Conservation (phyloP, 495 filamentous ascomycete species). For the Penicillium goetzii region DNA sequence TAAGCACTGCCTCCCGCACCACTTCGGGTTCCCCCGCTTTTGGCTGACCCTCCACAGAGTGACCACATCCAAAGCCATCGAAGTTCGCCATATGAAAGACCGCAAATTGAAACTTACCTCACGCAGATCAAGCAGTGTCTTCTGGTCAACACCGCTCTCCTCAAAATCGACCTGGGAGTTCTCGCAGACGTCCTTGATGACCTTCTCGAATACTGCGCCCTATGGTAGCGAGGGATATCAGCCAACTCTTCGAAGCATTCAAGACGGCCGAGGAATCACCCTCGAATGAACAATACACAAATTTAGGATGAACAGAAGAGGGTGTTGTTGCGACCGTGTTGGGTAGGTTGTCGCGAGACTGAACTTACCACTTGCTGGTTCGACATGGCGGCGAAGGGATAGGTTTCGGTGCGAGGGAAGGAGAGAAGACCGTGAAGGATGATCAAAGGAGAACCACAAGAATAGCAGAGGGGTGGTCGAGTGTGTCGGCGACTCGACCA, state of each 20-base stretch:
- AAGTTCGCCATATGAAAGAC: slow-evolving; percentile 22
- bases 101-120: slow-evolving; percentile 61
- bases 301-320: background rate
- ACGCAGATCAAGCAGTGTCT: slow-evolving; percentile 80
- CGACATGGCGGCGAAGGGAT: slow-evolving; percentile 53
- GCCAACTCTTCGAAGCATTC: slow-evolving; percentile 17
- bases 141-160: slow-evolving; percentile 87
- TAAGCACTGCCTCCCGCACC: slow-evolving; percentile 48
- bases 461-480: background rate
- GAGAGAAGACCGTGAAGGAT: background rate
- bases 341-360: slow-evolving; percentile 28
- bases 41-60: slow-evolving; percentile 25
- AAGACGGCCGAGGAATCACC: background rate
- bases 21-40: slow-evolving; percentile 40
- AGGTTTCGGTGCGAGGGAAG: background rate
- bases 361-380: slow-evolving; percentile 68
- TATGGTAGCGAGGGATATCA: slow-evolving; percentile 46
- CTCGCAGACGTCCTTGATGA: slow-evolving; percentile 90
- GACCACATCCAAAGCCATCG: slow-evolving; percentile 20
- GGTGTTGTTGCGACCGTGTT: slow-evolving; percentile 11
- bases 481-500: slow-evolving; percentile 10
- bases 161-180: slow-evolving; percentile 93
- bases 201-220: slow-evolving; percentile 82
- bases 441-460: background rate
- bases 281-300: background rate